Evolutionary conservation across 192 early-diverging fungal species (phyloP), one percentile per base, ranked within the genome.

Genomic region (Podila epicladia): DNA sequence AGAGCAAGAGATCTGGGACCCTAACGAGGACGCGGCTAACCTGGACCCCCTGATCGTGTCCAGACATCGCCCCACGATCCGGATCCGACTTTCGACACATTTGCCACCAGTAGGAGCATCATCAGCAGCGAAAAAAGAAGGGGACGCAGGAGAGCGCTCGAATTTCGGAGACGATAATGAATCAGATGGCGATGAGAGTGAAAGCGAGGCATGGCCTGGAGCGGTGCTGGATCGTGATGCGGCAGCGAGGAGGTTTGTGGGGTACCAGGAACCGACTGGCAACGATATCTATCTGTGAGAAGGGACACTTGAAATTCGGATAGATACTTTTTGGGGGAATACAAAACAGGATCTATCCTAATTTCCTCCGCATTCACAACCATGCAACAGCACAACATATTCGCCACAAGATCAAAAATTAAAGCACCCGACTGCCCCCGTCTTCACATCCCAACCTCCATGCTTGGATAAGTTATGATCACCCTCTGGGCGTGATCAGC

Each of bases 1-100:
- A 48, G 75, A 78, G 51, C 63, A 71, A 28, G 75, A 78, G 49
- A 71, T 78, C 31, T 78, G 75, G 75, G 75, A 78, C 24, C 75
- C 75, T 13, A 78, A 71, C 49, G 69, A 69, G 11, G 75, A 78
- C n/a, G 28, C 58, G 33, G 69, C 75, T 26, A 78, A 68, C 41
- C 41, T 78, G 15, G 75, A 78, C 11, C 69, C 75, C 28, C 41
- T 78, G 4, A 78, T 69, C 13, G 59, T 78, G 7, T 71, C 75
- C 4, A 59, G 70, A 24, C 75, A 78, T 58, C 69, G 75, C 13
- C 75, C 75, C 33, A 78, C 75, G 0, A 78, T 78, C 65, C 38
- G 75, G 37, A 78, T 78, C 60, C 69, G 75, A 0, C 60, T 78
- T 1, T 78, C 75, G 24, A 76, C n/a, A 28, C 70, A 24, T 28